A percentile compares a stretch with the other conserved stretches of the same genome.
phyloP scores from a whole-genome alignment of 1,284 basidiomycete species.

The Ganoderma meredithae region DNA sequence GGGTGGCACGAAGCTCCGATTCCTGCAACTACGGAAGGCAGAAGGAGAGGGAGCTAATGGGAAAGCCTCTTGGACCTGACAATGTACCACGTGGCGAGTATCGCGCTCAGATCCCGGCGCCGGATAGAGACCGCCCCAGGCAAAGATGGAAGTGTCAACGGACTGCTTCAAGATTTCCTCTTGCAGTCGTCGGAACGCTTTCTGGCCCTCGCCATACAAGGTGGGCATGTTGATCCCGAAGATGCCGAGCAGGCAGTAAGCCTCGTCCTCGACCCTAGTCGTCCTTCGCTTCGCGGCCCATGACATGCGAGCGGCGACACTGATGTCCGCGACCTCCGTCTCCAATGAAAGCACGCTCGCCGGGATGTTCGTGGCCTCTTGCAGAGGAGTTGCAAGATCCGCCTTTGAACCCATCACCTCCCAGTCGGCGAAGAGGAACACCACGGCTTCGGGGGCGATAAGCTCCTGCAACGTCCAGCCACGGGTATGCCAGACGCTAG shows the following conservation, averaged over 20 bases:
- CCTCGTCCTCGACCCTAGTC: constrained; percentile 12
- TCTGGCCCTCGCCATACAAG: constrained; percentile 13
- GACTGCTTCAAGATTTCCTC: constrained; percentile 16
- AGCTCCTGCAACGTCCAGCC: constrained; percentile 2
- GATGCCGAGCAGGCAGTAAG: constrained; percentile 12
- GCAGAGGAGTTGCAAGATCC: background rate
- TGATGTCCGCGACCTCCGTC: background rate
- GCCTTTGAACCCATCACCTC: background rate
- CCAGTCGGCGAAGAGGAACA: background rate
- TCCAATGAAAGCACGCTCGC: background rate
- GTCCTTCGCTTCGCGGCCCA: constrained; percentile 2
- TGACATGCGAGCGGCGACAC: constrained; percentile 1
- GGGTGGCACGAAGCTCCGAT: background rate
- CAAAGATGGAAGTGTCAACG: constrained; percentile 10
- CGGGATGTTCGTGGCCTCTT: background rate
- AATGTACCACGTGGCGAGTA: background rate
- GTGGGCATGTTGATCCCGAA: constrained; percentile 14
- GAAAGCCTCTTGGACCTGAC: background rate
- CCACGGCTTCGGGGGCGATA: background rate
- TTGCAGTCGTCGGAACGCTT: constrained; percentile 13
- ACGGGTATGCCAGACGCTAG: background rate
- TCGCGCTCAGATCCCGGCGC: background rate
- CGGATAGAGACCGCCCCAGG: constrained; percentile 5
- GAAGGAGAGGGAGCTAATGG: background rate
- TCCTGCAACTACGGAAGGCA: background rate